Evolutionary conservation across 1,284 basidiomycete genomes (phyloP).

Genomic region (Pseudozyma pruni): DNA sequence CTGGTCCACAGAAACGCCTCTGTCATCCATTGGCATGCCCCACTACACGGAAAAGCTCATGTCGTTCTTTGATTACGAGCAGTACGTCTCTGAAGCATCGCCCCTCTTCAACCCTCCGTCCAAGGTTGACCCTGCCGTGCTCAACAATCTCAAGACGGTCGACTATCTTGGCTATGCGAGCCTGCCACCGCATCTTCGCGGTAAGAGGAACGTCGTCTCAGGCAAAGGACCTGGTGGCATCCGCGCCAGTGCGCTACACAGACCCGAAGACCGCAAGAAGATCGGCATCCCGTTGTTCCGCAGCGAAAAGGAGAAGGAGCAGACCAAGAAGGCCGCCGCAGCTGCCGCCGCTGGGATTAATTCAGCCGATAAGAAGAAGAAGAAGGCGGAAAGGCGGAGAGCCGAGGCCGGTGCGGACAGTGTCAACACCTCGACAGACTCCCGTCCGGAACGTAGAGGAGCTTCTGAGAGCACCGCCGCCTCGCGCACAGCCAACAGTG

Average conservation of each 20-base stretch:
- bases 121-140: conserved; percentile 81
- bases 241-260: conserved; percentile 44
- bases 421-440: conserved; percentile 19
- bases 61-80: conserved; percentile 75
- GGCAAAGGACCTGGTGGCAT: conserved; percentile 60
- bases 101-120: conserved; percentile 74
- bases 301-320: conserved; percentile 76
- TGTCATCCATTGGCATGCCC: conserved; percentile 90
- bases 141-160: conserved; percentile 82
- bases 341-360: conserved; percentile 34
- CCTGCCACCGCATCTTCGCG: conserved; percentile 83
- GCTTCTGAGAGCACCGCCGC: conserved; percentile 3
- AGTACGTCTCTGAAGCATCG: conserved; percentile 64
- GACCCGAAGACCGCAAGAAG: conserved; percentile 60
- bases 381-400: conserved; percentile 34
- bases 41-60: conserved; percentile 82
- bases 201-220: conserved; percentile 80
- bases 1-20: conserved; percentile 86
- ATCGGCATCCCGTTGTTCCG: conserved; percentile 77
- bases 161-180: conserved; percentile 88
- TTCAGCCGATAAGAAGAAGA: conserved; percentile 39
- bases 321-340: conserved; percentile 57
- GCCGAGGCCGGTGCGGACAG: conserved; percentile 29
- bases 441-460: conserved; percentile 9
- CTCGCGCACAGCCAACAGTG: neutral